phyloP scores from a whole-genome alignment of 306 rosid genomes.

The Ormosia semicastrata region DNA sequence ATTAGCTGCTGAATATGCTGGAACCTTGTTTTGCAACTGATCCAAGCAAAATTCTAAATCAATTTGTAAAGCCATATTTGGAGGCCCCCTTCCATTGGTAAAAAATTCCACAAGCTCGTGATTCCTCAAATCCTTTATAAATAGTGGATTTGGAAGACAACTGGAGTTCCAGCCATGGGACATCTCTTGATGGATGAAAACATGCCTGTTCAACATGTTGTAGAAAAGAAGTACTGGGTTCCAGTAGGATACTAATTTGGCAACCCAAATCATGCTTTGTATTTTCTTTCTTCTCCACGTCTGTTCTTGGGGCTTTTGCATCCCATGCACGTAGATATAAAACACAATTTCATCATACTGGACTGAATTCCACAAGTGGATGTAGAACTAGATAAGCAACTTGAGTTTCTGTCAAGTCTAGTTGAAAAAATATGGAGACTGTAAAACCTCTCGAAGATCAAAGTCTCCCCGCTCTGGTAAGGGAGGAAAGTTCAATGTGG shows the following conservation, averaged over 20 bases:
- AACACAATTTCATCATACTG: slow-evolving; percentile 18
- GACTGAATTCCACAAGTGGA: slow-evolving; percentile 27
- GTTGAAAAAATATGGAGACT: slow-evolving; percentile 81
- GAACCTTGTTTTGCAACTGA: background rate
- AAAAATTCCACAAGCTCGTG: slow-evolving; percentile 24
- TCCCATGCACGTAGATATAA: slow-evolving; percentile 32
- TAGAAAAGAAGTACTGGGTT: slow-evolving; percentile 21
- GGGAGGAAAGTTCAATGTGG: slow-evolving; percentile 61
- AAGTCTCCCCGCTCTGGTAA: slow-evolving; percentile 88
- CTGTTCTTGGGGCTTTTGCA: background rate
- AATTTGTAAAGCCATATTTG: slow-evolving; percentile 8
- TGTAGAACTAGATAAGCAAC: slow-evolving; percentile 21
- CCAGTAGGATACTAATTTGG: slow-evolving; percentile 6
- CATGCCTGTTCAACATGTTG: slow-evolving; percentile 19
- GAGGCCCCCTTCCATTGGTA: background rate
- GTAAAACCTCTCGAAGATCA: slow-evolving; percentile 70
- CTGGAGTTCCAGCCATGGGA: slow-evolving; percentile 19
- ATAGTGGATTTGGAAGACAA: slow-evolving; percentile 28
- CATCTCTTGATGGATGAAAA: slow-evolving; percentile 10
- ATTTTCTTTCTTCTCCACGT: slow-evolving; percentile 20
- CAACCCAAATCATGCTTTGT: slow-evolving; percentile 23
- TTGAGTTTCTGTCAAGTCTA: slow-evolving; percentile 36
- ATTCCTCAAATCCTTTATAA: slow-evolving; percentile 18
- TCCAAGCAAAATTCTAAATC: slow-evolving; percentile 1
- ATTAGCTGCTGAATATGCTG: slow-evolving; percentile 4